Conservation (phyloP, 177 flowering plant genomes). For the Vitis hybrid region DNA sequence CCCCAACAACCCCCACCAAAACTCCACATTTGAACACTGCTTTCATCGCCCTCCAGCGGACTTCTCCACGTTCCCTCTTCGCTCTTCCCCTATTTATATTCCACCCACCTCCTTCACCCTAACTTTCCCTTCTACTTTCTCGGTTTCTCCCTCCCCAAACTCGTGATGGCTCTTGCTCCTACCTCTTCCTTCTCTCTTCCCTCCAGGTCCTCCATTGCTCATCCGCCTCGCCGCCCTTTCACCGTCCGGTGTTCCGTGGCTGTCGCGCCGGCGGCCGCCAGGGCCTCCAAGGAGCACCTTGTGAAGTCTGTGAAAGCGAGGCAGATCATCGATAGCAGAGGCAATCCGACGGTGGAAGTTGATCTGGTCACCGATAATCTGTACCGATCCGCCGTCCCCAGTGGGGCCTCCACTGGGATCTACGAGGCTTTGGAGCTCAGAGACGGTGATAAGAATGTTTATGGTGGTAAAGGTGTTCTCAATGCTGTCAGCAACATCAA, state of each 20-base stretch:
- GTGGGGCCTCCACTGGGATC: slow-evolving; percentile 97
- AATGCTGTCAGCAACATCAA: slow-evolving; percentile 82
- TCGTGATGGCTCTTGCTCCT: too few relatives aligned
- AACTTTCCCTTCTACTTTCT: too few relatives aligned
- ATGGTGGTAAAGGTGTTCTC: slow-evolving; percentile 93
- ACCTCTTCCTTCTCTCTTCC: too few relatives aligned
- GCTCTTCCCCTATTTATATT: not conserved
- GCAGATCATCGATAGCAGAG: slow-evolving; percentile 96
- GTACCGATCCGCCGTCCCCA: slow-evolving; percentile 90
- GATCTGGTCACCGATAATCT: slow-evolving; percentile 76
- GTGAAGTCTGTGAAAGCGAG: slow-evolving; percentile 77
- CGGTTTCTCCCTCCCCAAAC: too few relatives aligned
- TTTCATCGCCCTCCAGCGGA: slow-evolving; percentile 28
- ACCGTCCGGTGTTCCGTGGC: slow-evolving; percentile 36
- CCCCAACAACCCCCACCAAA: too few relatives aligned
- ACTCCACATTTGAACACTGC: too few relatives aligned
- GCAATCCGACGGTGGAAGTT: slow-evolving; percentile 96
- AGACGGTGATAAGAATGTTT: slow-evolving; percentile 70
- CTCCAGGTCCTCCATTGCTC: not conserved
- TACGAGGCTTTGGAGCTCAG: slow-evolving; percentile 96
- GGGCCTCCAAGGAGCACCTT: slow-evolving; percentile 19
- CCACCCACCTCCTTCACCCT: not conserved
- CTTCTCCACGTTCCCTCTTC: slow-evolving; percentile 9
- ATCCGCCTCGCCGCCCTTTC: slow-evolving; percentile 10
- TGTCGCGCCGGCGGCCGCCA: slow-evolving; percentile 28